Base-by-base conservation (phyloP, 2,329 filamentous ascomycete genomes). In the Aspergillus pseudoglaucus region DNA sequence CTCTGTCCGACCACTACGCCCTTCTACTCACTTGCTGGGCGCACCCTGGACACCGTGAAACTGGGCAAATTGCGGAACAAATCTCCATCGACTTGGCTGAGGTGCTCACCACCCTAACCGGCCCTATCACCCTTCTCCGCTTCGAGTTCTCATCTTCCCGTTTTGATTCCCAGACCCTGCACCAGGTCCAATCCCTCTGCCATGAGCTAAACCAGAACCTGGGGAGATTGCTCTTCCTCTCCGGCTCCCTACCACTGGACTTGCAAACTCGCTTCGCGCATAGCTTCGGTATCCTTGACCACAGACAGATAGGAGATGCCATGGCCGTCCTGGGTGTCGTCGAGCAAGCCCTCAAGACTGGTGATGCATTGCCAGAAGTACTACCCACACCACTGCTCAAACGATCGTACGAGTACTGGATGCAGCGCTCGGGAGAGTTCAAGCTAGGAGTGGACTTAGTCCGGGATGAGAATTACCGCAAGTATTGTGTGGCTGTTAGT, bases 271-370 rank as follows among this genome's bases (percentile, higher is more conserved):
- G 72, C 0, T 62, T 79, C 0, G 60, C 65, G 0, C 61, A 53
- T 0, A 57, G 62, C 0, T 62, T 64, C 0, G 75, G 75, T 1
- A 57, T 76, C 1, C 54, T 71, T 0, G 70, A 75, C 25, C 68
- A 76, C 14, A 59, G 63, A 1, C 63, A 62, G n/a, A 71, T 79
- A 8, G 74, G 71, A 3, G 75, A 77, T 23, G 53, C 76, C 44
- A 79, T 78, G 76, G 73, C 73, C 1, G 73, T 78, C 2, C 55
- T 79, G 1, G 63, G 61, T 1, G 67, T 78, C 3, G 57, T 75
- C 6, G 73, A 76, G 43, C 74, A 77, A 44, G 61, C 73, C 2
- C 56, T 79, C 12, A 68, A 71, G 17, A 77, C 73, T 0, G 75
- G 73, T 0, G 68, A 70, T n/a, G 66, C 76, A 0, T 54, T 77